Base-by-base conservation (phyloP, 352 stramenopile genomes). In the Saprolegnia diclina region DNA sequence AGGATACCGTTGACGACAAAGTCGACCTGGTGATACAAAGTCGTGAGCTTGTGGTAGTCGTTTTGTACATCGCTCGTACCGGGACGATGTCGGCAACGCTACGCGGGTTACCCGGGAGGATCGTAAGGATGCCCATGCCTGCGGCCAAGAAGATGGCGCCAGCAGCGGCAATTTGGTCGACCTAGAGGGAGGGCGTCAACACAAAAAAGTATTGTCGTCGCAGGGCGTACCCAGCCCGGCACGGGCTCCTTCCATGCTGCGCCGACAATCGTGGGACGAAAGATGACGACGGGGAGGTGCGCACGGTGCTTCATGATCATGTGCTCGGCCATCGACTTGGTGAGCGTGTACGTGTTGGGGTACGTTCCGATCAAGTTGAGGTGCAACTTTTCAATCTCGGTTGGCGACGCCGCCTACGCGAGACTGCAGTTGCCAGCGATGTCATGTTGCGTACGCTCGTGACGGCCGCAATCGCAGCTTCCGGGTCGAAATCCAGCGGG, bases 261-360 rank as follows among this genome's bases (percentile, higher is more conserved):
- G 32, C 86, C 86, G 56, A 95, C 91, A 69, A 95, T 95, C 10
- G 88, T 92, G 9, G 88, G 88, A 0, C 88, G 79, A 55, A 91
- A 89, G 48, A 95, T 84, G 29, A 92, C 76, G 26, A 95, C 65
- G 21, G 87, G 85, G 10, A 93, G 62, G 5, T 77, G 71, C 0
- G 69, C 66, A 10, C 83, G 65, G 56, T 84, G 74, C 67, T 81
- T 74, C 50, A 83, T 71, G 29, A 93, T 55, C 32, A 95, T 62
- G 40, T 91, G 81, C 74, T 95, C 88, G 46, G 86, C 85, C 81
- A 95, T 94, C 18, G 85, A 91, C 74, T 96, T 94, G 71, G 87
- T 96, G 0, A 96, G 80, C 22, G 85, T 87, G 74, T 95, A 96
- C 50, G 88, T 96, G 74, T 96, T 96, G 7, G 87, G 85, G 76